phyloP scores from a whole-genome alignment of 2,329 filamentous ascomycete genomes.

The Annulohypoxylon truncatum region DNA sequence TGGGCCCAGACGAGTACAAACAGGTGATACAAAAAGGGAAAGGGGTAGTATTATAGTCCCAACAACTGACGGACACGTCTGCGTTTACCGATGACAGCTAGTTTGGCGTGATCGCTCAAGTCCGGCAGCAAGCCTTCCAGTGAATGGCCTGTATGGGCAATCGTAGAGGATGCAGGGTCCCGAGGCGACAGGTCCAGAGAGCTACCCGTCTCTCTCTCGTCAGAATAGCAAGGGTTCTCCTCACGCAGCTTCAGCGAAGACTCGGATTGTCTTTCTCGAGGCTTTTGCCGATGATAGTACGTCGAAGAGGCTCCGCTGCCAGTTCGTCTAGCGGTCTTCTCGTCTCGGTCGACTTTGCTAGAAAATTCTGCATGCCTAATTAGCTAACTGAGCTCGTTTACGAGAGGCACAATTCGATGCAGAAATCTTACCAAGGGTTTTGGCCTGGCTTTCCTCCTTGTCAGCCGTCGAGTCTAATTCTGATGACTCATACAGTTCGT shows the following conservation, averaged over 20 bases:
- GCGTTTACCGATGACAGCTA: slow-evolving; percentile 9
- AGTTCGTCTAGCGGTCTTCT: slow-evolving; percentile 3
- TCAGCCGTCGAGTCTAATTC: slow-evolving; percentile 21
- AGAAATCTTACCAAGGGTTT: slow-evolving; percentile 42
- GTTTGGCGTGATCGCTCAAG: not conserved
- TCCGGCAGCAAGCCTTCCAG: slow-evolving; percentile 33
- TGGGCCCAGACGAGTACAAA: not conserved
- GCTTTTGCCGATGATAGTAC: not conserved
- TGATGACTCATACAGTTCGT: slow-evolving; percentile 33
- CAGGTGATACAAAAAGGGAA: not conserved
- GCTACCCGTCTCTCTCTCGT: slow-evolving; percentile 12
- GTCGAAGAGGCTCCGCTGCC: not conserved
- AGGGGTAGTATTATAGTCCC: not conserved
- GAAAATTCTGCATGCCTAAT: slow-evolving; percentile 40
- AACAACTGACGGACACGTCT: slow-evolving; percentile 33
- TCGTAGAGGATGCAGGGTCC: slow-evolving; percentile 41
- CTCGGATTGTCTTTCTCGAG: not conserved
- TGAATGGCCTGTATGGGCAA: slow-evolving; percentile 50
- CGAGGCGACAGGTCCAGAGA: slow-evolving; percentile 26
- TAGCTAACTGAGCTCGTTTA: not conserved
- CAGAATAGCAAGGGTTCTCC: slow-evolving; percentile 1
- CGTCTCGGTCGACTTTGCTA: slow-evolving; percentile 30
- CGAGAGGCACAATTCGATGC: not conserved
- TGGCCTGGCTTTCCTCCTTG: slow-evolving; percentile 6
- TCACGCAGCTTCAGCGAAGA: slow-evolving; percentile 10